Conservation (phyloP, 371 early-diverging fungal genomes). For the Saksenaea oblongispora region DNA sequence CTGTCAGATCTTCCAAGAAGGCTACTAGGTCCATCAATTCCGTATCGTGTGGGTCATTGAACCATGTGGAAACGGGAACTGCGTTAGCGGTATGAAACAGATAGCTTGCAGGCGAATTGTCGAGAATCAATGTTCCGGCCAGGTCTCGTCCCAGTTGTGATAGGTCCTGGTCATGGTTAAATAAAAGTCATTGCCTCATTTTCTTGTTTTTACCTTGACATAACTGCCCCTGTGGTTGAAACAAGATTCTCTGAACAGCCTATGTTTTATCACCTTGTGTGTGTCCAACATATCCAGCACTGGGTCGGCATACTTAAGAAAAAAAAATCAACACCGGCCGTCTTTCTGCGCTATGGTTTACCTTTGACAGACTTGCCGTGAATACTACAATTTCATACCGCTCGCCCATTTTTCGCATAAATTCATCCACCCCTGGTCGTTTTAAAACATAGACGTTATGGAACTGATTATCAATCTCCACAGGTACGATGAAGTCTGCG, state of each 20-base stretch:
- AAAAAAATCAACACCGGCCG: neutral
- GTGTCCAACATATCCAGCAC: slow-evolving; percentile 89
- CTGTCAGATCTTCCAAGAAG: slow-evolving; percentile 67
- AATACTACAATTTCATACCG: slow-evolving; percentile 92
- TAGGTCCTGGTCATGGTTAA: slow-evolving; percentile 58
- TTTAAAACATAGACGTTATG: slow-evolving; percentile 93
- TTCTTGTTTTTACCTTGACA: slow-evolving; percentile 70
- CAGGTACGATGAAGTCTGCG: slow-evolving; percentile 82
- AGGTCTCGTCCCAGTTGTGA: slow-evolving; percentile 78
- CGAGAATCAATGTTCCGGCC: slow-evolving; percentile 73
- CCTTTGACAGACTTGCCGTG: slow-evolving; percentile 91
- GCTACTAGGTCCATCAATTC: slow-evolving; percentile 90
- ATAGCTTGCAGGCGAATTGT: slow-evolving; percentile 91
- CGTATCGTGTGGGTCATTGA: slow-evolving; percentile 93
- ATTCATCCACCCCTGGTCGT: slow-evolving; percentile 90
- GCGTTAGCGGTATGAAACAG: slow-evolving; percentile 95
- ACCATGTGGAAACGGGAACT: slow-evolving; percentile 93
- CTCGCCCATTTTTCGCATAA: slow-evolving; percentile 79
- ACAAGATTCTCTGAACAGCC: slow-evolving; percentile 93
- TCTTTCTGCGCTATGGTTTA: slow-evolving; percentile 26
- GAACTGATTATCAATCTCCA: slow-evolving; percentile 82
- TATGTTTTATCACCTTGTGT: slow-evolving; percentile 77
- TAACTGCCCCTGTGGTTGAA: slow-evolving; percentile 89
- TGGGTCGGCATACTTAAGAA: slow-evolving; percentile 87
- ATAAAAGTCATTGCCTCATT: neutral